Evolutionary conservation across 179 eudicot genomes (phyloP).

Genomic region (Beta lomatogona): DNA sequence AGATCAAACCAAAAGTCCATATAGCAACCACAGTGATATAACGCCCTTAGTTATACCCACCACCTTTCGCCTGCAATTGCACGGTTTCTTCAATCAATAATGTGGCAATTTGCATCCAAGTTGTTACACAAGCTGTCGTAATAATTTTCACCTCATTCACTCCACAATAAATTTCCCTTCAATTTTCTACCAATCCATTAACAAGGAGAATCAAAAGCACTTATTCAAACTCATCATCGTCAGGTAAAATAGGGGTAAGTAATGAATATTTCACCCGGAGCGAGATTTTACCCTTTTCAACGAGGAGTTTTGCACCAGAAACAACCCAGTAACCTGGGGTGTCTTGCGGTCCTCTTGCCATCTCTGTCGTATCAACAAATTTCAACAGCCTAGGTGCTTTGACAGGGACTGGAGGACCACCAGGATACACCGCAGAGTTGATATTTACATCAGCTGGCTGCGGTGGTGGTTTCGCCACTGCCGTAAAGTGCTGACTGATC

Average conservation of each 20-base stretch:
- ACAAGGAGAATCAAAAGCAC: not conserved
- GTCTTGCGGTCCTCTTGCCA: slow-evolving; percentile 94
- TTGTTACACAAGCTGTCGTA: not conserved
- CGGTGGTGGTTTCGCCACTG: slow-evolving; percentile 69
- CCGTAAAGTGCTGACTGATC: slow-evolving; percentile 80
- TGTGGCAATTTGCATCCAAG: not conserved
- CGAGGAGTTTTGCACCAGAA: slow-evolving; percentile 85
- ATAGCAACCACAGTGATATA: not conserved
- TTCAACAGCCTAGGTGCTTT: slow-evolving; percentile 81
- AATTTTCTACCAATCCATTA: not conserved
- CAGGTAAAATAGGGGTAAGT: slow-evolving; percentile 67
- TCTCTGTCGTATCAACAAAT: slow-evolving; percentile 88
- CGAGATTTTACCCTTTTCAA: slow-evolving; percentile 88
- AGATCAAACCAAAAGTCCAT: not conserved
- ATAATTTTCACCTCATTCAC: not conserved
- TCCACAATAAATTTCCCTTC: not conserved
- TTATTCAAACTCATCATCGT: slow-evolving; percentile 58
- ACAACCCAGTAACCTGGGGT: slow-evolving; percentile 97
- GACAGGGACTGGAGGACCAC: slow-evolving; percentile 90
- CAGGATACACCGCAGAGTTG: slow-evolving; percentile 94
- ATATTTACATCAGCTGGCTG: slow-evolving; percentile 94
- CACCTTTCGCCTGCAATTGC: not conserved
- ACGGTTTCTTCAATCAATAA: not conserved
- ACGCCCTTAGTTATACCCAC: not conserved
- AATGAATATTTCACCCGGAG: slow-evolving; percentile 79